Conservation (phyloP, 164 flowering plant genomes). For the Saururus chinensis region DNA sequence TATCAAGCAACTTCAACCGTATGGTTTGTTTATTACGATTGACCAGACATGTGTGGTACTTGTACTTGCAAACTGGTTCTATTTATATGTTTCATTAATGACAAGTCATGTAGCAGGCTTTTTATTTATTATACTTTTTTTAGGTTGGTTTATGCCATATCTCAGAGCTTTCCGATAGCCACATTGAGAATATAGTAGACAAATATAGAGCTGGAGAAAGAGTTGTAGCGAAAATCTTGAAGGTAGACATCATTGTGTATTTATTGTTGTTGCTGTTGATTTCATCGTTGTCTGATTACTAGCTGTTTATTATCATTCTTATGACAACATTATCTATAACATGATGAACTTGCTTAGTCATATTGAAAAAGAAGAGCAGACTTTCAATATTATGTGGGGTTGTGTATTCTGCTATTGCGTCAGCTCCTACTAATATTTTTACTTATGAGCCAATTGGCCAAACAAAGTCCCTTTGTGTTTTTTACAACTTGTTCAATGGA, state of each 20-base stretch:
- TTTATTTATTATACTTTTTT: slow-evolving; percentile 3
- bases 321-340: too few relatives aligned
- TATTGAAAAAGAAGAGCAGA: too few relatives aligned
- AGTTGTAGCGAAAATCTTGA: slow-evolving; percentile 61
- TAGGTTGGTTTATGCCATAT: slow-evolving; percentile 94
- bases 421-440: too few relatives aligned
- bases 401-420: too few relatives aligned
- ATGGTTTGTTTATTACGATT: slow-evolving; percentile 73
- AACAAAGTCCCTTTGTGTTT: too few relatives aligned
- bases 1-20: slow-evolving; percentile 65
- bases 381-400: too few relatives aligned
- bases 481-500: too few relatives aligned
- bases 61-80: background rate
- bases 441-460: too few relatives aligned
- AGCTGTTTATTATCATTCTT: background rate
- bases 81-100: background rate
- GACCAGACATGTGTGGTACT: slow-evolving; percentile 60
- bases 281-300: background rate
- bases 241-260: slow-evolving; percentile 30
- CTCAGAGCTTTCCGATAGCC: slow-evolving; percentile 73
- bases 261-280: background rate
- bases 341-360: too few relatives aligned
- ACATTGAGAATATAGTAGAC: slow-evolving; percentile 37
- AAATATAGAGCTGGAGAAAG: slow-evolving; percentile 62
- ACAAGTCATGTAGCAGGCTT: background rate